Evolutionary conservation across 1,139 yeast species (phyloP).

Genomic region (Taiozyma sp.): DNA sequence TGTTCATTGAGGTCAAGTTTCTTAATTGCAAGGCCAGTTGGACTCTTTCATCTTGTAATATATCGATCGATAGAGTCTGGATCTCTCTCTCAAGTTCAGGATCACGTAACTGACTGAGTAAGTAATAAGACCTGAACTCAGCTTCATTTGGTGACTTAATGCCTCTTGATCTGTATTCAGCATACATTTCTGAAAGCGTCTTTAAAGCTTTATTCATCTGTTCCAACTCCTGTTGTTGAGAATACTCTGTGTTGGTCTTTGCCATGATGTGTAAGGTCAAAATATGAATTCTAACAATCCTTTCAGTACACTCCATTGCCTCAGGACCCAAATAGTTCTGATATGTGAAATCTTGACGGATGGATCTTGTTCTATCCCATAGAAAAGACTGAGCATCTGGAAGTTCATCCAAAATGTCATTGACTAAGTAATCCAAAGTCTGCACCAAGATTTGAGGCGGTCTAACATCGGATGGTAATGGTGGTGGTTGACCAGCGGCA

Average conservation of each 20-base stretch:
- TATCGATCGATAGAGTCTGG: conserved; percentile 58
- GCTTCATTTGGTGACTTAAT: conserved; percentile 80
- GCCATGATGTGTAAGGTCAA: conserved; percentile 86
- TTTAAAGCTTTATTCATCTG: conserved; percentile 91
- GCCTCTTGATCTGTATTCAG: conserved; percentile 70
- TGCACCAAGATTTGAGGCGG: conserved; percentile 73
- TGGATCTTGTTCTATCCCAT: conserved; percentile 99
- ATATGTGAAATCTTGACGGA: conserved; percentile 94
- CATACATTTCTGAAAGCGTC: conserved; percentile 83
- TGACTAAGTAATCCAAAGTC: conserved; percentile 68
- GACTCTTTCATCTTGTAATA: conserved; percentile 53
- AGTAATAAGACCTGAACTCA: conserved; percentile 86
- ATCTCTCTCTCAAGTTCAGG: conserved; percentile 79
- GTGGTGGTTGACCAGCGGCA: conserved; percentile 98
- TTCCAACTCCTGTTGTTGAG: conserved; percentile 93
- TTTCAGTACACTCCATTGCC: conserved; percentile 89
- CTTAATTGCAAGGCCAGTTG: conserved; percentile 72
- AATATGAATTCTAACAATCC: conserved; percentile 86
- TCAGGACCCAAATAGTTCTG: conserved; percentile 94
- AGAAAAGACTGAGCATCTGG: conserved; percentile 88
- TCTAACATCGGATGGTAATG: conserved; percentile 94
- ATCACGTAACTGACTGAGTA: conserved; percentile 76
- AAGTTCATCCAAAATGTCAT: conserved; percentile 54
- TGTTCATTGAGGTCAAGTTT: conserved; percentile 57
- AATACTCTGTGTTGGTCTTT: conserved; percentile 67